phyloP scores from a whole-genome alignment of 208 protist species.

The Acanthamoeba castellanii region DNA sequence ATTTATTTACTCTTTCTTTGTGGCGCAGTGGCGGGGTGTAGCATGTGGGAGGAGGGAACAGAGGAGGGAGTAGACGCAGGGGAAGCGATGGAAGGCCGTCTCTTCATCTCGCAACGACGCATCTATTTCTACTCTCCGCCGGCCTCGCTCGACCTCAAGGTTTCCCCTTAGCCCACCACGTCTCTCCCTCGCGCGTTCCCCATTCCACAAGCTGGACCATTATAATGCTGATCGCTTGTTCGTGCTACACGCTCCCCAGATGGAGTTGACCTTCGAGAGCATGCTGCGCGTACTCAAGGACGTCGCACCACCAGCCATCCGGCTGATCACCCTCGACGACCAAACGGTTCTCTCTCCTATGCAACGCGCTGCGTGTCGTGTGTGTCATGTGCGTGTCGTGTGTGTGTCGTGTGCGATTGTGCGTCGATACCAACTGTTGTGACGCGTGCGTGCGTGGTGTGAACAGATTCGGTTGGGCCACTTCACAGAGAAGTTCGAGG shows the following conservation, averaged over 20 bases:
- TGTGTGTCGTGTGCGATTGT: neutral
- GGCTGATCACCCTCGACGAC: neutral
- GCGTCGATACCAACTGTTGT: no score
- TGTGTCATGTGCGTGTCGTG: no score
- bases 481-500: slow-evolving; percentile 24
- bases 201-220: no score
- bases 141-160: neutral
- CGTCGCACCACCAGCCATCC: neutral
- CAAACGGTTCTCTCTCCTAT: neutral
- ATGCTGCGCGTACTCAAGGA: neutral
- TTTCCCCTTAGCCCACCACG: neutral
- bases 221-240: no score
- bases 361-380: neutral
- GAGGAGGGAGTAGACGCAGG: neutral
- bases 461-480: neutral
- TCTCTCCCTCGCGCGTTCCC: no score
- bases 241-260: neutral
- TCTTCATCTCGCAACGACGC: neutral
- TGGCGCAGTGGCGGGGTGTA: neutral
- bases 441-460: no score
- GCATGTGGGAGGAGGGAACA: neutral
- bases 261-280: neutral
- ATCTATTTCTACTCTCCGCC: neutral
- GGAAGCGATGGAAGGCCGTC: neutral
- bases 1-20: neutral